These are phyloP conservation scores for Suillus discolor DNA, from an alignment of 768 basidiomycete genomes.

Conservation along the genomic window DNA sequence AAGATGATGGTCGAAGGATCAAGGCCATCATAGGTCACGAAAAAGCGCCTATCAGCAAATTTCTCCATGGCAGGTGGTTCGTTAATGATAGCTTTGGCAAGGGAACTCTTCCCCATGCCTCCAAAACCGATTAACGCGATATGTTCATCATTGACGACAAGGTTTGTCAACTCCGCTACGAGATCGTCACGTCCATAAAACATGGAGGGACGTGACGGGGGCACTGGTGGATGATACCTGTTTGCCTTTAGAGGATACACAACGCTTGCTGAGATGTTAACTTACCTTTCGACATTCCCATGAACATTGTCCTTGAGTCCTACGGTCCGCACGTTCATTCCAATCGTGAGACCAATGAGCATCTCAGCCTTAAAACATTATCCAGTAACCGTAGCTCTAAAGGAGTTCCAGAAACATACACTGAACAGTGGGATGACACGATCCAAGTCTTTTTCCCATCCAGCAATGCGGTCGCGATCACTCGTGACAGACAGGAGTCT, in stretches of 20 bases:
- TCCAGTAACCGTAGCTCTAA: background rate
- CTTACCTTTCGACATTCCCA: background rate
- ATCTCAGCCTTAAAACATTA: background rate
- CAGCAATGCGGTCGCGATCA: background rate
- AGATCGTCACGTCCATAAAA: background rate
- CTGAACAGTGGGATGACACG: background rate
- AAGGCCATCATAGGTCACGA: slow-evolving; percentile 1
- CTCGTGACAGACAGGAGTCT: background rate
- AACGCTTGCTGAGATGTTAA: background rate
- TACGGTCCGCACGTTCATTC: background rate
- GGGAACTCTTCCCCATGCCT: slow-evolving; percentile 6
- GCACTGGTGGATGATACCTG: background rate
- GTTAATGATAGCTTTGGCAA: slow-evolving; percentile 2
- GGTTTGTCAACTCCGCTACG: background rate
- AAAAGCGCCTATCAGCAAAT: slow-evolving; percentile 1
- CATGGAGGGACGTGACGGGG: background rate
- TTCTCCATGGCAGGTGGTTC: background rate
- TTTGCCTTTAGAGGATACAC: background rate
- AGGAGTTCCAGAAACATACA: background rate
- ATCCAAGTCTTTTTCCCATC: slow-evolving; percentile 3
- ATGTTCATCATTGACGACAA: background rate
- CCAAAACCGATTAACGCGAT: background rate
- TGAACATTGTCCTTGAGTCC: background rate
- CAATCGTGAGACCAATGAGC: background rate
- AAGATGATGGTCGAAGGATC: background rate